Evolutionary conservation across 306 rosid species (phyloP), one percentile per base, ranked within the genome.

Genomic region (Vicia villosa): DNA sequence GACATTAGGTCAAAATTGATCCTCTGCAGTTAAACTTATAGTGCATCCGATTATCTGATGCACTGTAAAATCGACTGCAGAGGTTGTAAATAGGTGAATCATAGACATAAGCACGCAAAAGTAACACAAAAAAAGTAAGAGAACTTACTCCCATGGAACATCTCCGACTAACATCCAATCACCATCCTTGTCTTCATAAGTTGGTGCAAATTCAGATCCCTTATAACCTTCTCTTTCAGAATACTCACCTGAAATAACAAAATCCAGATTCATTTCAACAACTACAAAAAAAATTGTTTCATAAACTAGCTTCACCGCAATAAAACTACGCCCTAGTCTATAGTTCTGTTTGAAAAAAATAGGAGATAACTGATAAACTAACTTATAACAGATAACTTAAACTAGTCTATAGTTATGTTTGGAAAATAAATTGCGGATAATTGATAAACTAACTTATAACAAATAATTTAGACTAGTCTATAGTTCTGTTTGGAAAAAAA

Each of bases 91-190:
- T 56, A 0, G 1, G 30, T 3, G 3, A 6, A 56, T 7, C 4
- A 8, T n/a, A 46, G 14, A 36, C 16, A 21, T 38, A 11, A 38
- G 20, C 6, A 13, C 10, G 5, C 10, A 36, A 4, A n/a, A 1
- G 4, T 46, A 37, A 72, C 30, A 37, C 4, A 46, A 15, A 41
- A 41, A 10, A 46, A 54, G 37, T 49, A 50, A 65, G 61, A 74
- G 50, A 68, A 59, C 96, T 83, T 88, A 90, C 95, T 92, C 90
- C 98, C 96, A 93, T 55, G 96, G 98, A 80, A 93, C 98, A 84
- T 93, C 98, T 83, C 96, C 98, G 52, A 90, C 93, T 24, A 92
- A 83, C 98, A 92, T 92, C 98, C 91, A 92, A 20, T 92, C 98
- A 37, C 96, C 96, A 43, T 92, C 98, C 80, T 86, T 92, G 83